Conservation (phyloP, 768 basidiomycete genomes). For the Mycena venus region DNA sequence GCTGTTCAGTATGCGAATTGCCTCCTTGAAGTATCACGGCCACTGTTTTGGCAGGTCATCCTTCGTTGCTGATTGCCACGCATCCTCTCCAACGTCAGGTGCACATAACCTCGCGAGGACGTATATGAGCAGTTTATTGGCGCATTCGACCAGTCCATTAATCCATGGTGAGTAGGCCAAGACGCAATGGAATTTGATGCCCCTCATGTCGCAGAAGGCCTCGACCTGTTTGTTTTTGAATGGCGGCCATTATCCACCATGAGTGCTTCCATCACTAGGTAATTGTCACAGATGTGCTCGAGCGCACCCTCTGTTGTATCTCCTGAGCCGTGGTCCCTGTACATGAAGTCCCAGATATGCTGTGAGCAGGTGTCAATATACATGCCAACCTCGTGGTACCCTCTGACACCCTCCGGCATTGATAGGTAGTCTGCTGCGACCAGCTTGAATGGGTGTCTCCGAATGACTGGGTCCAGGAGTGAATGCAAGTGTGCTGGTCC, state of each 20-base stretch:
- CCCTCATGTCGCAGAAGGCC: conserved; percentile 24
- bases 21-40: conserved; percentile 30
- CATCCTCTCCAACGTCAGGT: conserved; percentile 32
- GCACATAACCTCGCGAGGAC: conserved; percentile 32
- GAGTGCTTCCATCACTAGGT: no score
- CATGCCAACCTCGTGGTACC: no score
- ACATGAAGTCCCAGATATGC: no score
- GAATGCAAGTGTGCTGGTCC: no score
- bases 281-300: no score
- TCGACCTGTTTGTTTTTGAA: neutral
- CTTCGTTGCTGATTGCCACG: neutral
- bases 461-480: no score
- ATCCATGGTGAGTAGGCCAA: conserved; percentile 42
- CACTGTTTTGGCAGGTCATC: conserved; percentile 31
- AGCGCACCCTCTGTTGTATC: no score
- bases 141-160: conserved; percentile 40
- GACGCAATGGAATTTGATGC: conserved; percentile 23
- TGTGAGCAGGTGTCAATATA: no score
- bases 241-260: neutral
- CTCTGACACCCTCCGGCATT: no score
- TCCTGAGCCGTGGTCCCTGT: no score
- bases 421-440: no score
- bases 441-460: no score
- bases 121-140: conserved; percentile 36
- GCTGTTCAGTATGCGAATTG: conserved; percentile 28